Conservation (phyloP, 2,329 filamentous ascomycete species). For the Fusarium pseudograminearum region DNA sequence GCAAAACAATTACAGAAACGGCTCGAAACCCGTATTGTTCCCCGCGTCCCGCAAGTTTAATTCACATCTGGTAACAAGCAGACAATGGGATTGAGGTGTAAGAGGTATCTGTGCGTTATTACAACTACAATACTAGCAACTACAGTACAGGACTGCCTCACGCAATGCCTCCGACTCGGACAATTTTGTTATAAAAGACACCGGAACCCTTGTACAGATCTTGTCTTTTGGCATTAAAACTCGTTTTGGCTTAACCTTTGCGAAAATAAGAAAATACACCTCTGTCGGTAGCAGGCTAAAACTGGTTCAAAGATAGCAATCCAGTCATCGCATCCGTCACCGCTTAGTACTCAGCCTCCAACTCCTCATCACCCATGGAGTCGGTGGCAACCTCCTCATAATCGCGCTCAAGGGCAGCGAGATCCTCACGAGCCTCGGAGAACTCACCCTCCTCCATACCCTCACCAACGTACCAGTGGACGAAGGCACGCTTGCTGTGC, state of each 20-base stretch:
- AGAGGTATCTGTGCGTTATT: conserved; percentile 36
- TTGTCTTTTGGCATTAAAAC: conserved; percentile 55
- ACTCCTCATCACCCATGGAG: conserved; percentile 87
- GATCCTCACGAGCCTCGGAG: conserved; percentile 97
- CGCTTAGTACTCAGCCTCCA: conserved; percentile 89
- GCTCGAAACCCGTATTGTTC: conserved; percentile 21
- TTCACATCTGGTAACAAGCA: neutral
- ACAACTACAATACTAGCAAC: conserved; percentile 39
- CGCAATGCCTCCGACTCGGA: conserved; percentile 26
- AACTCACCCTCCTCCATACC: conserved; percentile 99
- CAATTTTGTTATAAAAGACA: conserved; percentile 20
- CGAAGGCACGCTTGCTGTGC: conserved; percentile 99
- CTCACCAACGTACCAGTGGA: conserved; percentile 99
- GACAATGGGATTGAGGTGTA: neutral
- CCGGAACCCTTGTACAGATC: conserved; percentile 49
- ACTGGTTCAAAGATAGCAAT: conserved; percentile 43
- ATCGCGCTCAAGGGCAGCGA: conserved; percentile 96
- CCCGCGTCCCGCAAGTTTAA: conserved; percentile 18
- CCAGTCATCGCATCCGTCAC: conserved; percentile 41
- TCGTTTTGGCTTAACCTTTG: conserved; percentile 52
- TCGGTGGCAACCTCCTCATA: conserved; percentile 99
- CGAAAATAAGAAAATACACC: conserved; percentile 56
- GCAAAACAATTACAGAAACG: conserved; percentile 8
- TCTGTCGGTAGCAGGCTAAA: conserved; percentile 49
- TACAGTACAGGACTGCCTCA: conserved; percentile 25